Evolutionary conservation across 2,329 filamentous ascomycete species (phyloP).

Genomic region (Aspergillus sp.): DNA sequence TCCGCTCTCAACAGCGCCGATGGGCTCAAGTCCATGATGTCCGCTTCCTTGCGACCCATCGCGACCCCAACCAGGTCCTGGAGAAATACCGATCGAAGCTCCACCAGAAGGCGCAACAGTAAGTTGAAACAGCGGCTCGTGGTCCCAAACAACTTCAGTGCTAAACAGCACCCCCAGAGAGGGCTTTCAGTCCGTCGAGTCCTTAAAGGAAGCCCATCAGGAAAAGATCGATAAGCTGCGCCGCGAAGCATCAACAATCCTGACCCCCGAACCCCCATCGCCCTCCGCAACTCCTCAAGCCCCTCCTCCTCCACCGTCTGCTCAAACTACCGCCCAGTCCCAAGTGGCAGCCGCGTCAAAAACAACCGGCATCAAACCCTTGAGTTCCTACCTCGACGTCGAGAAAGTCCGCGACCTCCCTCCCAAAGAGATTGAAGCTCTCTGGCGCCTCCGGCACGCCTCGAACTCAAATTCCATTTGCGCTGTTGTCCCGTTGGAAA

Average conservation of each 20-base stretch:
- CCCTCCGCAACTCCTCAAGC: slow-evolving; percentile 36
- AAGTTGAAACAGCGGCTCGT: slow-evolving; percentile 20
- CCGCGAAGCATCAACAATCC: slow-evolving; percentile 62
- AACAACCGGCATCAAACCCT: slow-evolving; percentile 60
- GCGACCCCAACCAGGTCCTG: slow-evolving; percentile 62
- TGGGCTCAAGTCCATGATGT: slow-evolving; percentile 93
- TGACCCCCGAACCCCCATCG: slow-evolving; percentile 47
- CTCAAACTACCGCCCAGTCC: slow-evolving; percentile 30
- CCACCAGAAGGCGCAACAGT: slow-evolving; percentile 72
- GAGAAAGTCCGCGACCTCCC: slow-evolving; percentile 73
- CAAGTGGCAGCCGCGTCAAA: slow-evolving; percentile 46
- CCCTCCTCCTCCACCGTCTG: slow-evolving; percentile 37
- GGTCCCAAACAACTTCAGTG: neutral
- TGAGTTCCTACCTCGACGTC: slow-evolving; percentile 73
- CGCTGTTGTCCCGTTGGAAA: slow-evolving; percentile 71
- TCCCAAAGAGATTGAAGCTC: slow-evolving; percentile 74
- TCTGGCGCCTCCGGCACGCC: slow-evolving; percentile 90
- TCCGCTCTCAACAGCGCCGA: slow-evolving; percentile 62
- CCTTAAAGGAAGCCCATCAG: slow-evolving; percentile 76
- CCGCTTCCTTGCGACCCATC: slow-evolving; percentile 81
- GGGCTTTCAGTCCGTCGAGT: slow-evolving; percentile 60
- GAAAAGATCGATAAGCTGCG: slow-evolving; percentile 76
- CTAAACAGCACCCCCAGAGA: slow-evolving; percentile 48
- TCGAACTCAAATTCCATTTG: slow-evolving; percentile 73
- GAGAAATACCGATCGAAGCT: slow-evolving; percentile 90